Percentiles rank a stretch among this genome's conserved stretches.
These are phyloP conservation scores for Xylaria sp. DNA, from an alignment of 2,329 filamentous ascomycete species.

Conservation along the genomic window DNA sequence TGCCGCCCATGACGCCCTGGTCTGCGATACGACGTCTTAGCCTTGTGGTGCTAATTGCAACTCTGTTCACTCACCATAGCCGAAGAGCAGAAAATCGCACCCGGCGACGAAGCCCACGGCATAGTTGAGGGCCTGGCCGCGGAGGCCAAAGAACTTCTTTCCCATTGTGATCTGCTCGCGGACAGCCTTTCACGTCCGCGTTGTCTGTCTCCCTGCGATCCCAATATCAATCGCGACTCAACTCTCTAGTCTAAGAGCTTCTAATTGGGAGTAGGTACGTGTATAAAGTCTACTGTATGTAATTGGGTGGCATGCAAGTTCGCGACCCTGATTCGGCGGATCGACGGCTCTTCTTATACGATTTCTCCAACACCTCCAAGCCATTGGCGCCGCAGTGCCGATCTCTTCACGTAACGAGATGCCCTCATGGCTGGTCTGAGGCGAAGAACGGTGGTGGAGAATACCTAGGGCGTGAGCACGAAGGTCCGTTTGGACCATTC, in stretches of 20 bases:
- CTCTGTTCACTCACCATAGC: conserved; percentile 58
- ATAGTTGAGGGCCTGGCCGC: conserved; percentile 72
- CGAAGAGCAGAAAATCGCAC: conserved; percentile 74
- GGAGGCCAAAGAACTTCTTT: conserved; percentile 69
- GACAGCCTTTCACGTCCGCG: conserved; percentile 14
- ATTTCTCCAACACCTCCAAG: not conserved
- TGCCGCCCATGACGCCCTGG: conserved; percentile 79
- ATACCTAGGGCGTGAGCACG: conserved; percentile 25
- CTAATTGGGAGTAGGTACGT: not conserved
- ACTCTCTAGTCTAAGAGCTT: not conserved
- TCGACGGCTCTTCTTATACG: conserved; percentile 23
- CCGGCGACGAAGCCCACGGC: conserved; percentile 78
- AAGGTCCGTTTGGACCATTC: conserved; percentile 28
- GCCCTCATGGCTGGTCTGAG: conserved; percentile 4
- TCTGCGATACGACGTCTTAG: conserved; percentile 56
- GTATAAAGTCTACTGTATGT: conserved; percentile 3
- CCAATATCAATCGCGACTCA: not conserved
- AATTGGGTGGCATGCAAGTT: not conserved
- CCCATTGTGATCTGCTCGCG: conserved; percentile 45
- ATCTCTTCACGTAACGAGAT: conserved; percentile 22
- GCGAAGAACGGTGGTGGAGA: conserved; percentile 29
- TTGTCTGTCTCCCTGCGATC: not conserved
- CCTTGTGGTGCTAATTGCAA: not conserved
- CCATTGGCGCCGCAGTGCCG: conserved; percentile 6
- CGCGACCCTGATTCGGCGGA: conserved; percentile 15